Conservation (phyloP, 345 rosid species). For the Clausena lansium region DNA sequence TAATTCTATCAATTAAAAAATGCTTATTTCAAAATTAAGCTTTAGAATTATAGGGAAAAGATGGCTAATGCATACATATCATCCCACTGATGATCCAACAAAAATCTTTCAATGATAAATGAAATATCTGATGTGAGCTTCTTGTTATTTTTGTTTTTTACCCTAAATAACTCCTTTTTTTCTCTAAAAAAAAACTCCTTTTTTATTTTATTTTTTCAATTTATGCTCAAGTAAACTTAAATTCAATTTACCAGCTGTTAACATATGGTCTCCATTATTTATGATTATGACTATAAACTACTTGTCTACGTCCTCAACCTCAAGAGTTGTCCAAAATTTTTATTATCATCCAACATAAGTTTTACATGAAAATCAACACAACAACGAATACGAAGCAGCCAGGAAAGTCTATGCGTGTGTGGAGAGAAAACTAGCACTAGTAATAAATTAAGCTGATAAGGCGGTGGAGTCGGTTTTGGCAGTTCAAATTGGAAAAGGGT, state of each 20-base stretch:
- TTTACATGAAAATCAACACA: not conserved
- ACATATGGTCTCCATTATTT: not conserved
- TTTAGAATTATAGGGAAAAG: no score
- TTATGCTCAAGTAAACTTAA: not conserved
- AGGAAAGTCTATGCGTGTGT: not conserved
- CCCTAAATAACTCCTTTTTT: no score
- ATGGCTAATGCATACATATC: no score
- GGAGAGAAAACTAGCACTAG: not conserved
- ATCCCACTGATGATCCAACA: not conserved
- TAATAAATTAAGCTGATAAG: slow-evolving; percentile 8
- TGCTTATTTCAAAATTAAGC: no score
- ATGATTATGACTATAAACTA: not conserved
- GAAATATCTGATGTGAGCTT: not conserved
- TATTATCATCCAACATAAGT: not conserved
- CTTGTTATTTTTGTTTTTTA: not conserved
- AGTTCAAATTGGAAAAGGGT: slow-evolving; percentile 8
- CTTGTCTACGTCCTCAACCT: no score
- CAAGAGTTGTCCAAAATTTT: no score
- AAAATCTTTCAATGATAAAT: not conserved
- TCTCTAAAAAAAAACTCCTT: no score
- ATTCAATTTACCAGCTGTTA: not conserved
- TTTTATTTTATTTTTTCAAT: not conserved
- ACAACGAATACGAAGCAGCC: not conserved
- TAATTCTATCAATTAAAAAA: no score
- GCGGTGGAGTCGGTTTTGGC: slow-evolving; percentile 39